Conservation (phyloP, 1,284 basidiomycete species). For the Apiotrichum mycotoxinovorans region DNA sequence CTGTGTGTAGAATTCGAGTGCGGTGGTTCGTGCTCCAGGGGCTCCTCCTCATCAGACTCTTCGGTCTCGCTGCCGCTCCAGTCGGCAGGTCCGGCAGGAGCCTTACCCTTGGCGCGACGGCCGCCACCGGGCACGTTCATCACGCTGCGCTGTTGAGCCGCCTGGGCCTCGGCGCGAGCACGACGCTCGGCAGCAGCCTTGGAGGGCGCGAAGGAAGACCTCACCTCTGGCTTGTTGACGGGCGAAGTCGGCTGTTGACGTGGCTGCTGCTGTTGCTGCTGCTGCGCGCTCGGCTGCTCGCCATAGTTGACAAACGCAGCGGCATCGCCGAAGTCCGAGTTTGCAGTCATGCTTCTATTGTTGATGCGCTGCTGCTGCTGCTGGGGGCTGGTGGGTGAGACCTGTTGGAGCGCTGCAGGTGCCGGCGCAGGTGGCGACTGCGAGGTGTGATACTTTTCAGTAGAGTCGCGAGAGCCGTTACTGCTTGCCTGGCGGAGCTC, state of each 20-base stretch:
- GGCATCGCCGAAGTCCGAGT: constrained; percentile 32
- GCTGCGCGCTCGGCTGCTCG: constrained; percentile 28
- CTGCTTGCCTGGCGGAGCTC: background rate
- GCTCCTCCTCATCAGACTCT: constrained; percentile 64
- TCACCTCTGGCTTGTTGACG: constrained; percentile 47
- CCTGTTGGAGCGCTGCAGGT: no score
- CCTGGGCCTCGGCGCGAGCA: constrained; percentile 65
- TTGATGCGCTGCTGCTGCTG: background rate
- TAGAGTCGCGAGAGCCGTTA: background rate
- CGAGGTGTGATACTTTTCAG: background rate
- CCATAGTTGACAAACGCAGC: constrained; percentile 41
- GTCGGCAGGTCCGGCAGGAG: background rate
- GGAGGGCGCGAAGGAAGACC: constrained; percentile 79
- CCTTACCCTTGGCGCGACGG: constrained; percentile 18
- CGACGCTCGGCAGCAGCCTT: constrained; percentile 75
- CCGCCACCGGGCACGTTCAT: constrained; percentile 50
- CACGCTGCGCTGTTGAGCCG: constrained; percentile 61
- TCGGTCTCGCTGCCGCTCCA: constrained; percentile 8
- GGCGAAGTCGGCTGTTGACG: constrained; percentile 23
- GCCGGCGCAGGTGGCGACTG: background rate
- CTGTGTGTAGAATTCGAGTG: background rate
- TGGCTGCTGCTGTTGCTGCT: no score
- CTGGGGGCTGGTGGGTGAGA: background rate
- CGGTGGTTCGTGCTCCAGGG: constrained; percentile 53
- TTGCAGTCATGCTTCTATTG: background rate